Percentiles rank a stretch among this genome's conserved stretches.
Evolutionary conservation across 2,329 filamentous ascomycete genomes (phyloP).

Genomic region (Penicillium sp.): DNA sequence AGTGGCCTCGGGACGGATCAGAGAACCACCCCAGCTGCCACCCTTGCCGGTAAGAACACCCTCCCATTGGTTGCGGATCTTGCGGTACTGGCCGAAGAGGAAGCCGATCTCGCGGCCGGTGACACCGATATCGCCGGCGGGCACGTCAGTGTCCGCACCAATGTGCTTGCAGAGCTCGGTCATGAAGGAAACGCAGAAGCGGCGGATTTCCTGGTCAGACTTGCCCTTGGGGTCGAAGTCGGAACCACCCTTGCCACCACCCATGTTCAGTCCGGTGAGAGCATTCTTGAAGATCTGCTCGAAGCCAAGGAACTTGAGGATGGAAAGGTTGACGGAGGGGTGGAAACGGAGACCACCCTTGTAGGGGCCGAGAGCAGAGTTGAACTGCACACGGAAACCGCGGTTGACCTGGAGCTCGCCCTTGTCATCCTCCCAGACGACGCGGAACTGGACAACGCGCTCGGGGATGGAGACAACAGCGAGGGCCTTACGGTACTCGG

Average conservation of each 20-base stretch:
- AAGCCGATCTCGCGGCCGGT: slow-evolving; percentile 90
- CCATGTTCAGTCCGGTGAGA: slow-evolving; percentile 91
- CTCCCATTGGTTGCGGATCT: slow-evolving; percentile 87
- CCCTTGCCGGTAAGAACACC: slow-evolving; percentile 97
- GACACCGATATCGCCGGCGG: slow-evolving; percentile 96
- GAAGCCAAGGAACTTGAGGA: slow-evolving; percentile 96
- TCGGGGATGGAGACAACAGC: slow-evolving; percentile 88
- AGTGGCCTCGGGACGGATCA: slow-evolving; percentile 96
- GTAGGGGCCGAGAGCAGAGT: slow-evolving; percentile 95
- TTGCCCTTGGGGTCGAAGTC: slow-evolving; percentile 99
- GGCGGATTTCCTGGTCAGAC: slow-evolving; percentile 94
- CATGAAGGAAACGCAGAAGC: slow-evolving; percentile 97
- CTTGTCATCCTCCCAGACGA: slow-evolving; percentile 95
- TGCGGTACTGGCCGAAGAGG: slow-evolving; percentile 93
- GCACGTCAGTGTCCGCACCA: slow-evolving; percentile 92
- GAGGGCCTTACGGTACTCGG: slow-evolving; percentile 91
- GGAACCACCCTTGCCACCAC: slow-evolving; percentile 95
- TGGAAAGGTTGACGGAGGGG: slow-evolving; percentile 67
- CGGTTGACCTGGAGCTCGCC: slow-evolving; percentile 86
- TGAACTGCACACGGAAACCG: slow-evolving; percentile 97
- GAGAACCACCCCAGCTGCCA: slow-evolving; percentile 84
- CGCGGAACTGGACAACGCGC: slow-evolving; percentile 95
- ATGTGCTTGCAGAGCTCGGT: slow-evolving; percentile 94
- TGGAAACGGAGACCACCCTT: slow-evolving; percentile 97
- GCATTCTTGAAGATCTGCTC: slow-evolving; percentile 99